Evolutionary conservation across 371 early-diverging fungal genomes (phyloP), one percentile per base, ranked within the genome.

Genomic region (Rhizopus microsporus): DNA sequence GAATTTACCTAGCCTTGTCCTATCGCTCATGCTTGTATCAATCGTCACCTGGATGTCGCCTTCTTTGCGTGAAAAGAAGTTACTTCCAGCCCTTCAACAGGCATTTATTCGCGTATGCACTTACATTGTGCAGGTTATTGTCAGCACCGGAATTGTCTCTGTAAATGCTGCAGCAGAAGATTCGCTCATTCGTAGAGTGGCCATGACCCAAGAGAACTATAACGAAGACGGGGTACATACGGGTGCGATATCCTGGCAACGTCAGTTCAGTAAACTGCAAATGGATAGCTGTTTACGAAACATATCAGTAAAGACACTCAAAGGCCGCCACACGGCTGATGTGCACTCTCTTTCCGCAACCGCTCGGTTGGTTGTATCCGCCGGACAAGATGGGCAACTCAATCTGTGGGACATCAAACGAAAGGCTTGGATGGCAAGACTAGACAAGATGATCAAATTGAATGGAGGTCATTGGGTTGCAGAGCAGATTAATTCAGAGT

Each of bases 41-140:
- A 69, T 69, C 32, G 56, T 73, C 34, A 54, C 67, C 4, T 73
- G 74, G 74, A 73, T 69, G 60, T 64, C 63, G 5, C 69, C 69
- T 3, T 56, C 52, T 9, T 73, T 61, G 61, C 62, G 74, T 8
- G 62, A 73, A 38, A 57, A 62, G 45, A 67, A 63, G 57, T 45
- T 73, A 0, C 50, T 65, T 5, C 74, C 74, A 16, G 30, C 69
- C 4, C 31, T 67, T 4, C 54, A 54, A 5, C 48, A 47, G 4
- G 30, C 43, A 3, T 63, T 63, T 9, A 57, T 57, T 33, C 43
- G 57, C 9, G 42, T 40, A 3, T 31, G 56, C 3, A 43, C 55
- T n/a, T 17, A 17, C 12, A 46, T 46, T 4, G 17, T 46, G 46
- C 8, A 7, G 5, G 17, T 46, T 29, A 29, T 29, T 6, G 7